These are phyloP conservation scores for Gloeopeniophorella convolvens DNA, from an alignment of 768 basidiomycete genomes.

Conservation along the genomic window DNA sequence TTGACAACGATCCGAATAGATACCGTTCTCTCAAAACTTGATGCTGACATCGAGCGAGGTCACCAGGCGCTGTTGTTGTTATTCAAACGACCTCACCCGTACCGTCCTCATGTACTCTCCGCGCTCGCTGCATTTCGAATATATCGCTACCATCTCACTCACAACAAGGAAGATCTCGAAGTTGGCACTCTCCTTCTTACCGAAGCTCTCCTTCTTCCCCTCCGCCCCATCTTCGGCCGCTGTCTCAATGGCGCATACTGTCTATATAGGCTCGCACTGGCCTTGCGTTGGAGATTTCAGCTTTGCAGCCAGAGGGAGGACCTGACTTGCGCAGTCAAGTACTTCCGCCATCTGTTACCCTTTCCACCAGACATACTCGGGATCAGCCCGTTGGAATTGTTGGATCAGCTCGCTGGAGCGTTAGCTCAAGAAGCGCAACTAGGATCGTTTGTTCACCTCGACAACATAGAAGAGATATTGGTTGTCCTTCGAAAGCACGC, in stretches of 20 bases:
- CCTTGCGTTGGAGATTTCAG: neutral
- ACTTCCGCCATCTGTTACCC: conserved; percentile 1
- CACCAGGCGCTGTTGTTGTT: neutral
- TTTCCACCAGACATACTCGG: neutral
- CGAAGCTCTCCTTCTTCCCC: conserved; percentile 6
- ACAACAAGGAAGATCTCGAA: neutral
- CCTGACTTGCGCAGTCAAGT: neutral
- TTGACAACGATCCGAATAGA: too few relatives aligned
- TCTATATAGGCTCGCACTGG: neutral
- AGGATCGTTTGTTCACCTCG: neutral
- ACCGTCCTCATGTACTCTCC: neutral
- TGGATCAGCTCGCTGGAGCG: neutral
- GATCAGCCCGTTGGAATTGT: neutral
- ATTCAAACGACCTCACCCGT: neutral
- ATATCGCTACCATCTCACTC: neutral
- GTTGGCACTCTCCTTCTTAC: neutral
- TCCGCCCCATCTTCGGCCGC: neutral
- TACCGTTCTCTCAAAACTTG: neutral
- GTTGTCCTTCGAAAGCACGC: neutral
- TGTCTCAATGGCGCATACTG: neutral
- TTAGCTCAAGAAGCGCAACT: neutral
- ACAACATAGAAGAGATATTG: neutral
- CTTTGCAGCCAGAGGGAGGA: neutral
- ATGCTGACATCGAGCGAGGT: neutral
- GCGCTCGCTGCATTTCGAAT: neutral